Evolutionary conservation across 2,329 filamentous ascomycete species (phyloP).

Genomic region (Rhinocladiella mackenziei): DNA sequence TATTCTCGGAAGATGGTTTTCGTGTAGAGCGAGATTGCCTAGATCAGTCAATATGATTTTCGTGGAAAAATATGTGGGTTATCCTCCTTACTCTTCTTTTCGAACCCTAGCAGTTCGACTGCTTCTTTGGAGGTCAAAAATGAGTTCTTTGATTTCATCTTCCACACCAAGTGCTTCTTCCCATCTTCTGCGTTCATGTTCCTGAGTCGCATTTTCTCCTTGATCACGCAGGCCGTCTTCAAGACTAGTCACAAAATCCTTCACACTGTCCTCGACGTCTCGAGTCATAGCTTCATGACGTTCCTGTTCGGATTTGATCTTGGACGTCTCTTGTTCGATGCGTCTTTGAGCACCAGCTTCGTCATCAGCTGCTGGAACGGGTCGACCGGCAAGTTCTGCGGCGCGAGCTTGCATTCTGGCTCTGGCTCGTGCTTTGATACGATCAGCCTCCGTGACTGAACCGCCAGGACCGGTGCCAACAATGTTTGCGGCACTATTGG

Average conservation of each 20-base stretch:
- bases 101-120: conserved; percentile 71
- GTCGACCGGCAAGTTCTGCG: conserved; percentile 83
- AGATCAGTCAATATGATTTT: conserved; percentile 6
- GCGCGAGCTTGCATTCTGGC: conserved; percentile 99
- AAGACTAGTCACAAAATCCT: conserved; percentile 77
- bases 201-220: conserved; percentile 67
- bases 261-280: conserved; percentile 94
- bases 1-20: conserved; percentile 51
- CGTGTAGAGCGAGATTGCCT: conserved; percentile 50
- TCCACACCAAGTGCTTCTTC: conserved; percentile 94
- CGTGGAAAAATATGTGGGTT: neutral
- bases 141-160: conserved; percentile 95
- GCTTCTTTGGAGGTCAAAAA: conserved; percentile 87
- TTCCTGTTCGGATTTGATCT: conserved; percentile 78
- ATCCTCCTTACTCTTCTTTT: conserved; percentile 52
- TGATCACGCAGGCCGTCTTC: conserved; percentile 85
- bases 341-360: conserved; percentile 76
- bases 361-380: conserved; percentile 65
- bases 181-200: conserved; percentile 91
- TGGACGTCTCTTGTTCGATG: conserved; percentile 81
- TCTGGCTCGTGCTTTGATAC: conserved; percentile 89
- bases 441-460: conserved; percentile 83
- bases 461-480: conserved; percentile 92
- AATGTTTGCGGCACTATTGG: conserved; percentile 72
- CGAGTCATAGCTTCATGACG: conserved; percentile 94